A percentile compares a stretch with the other conserved stretches of the same genome.
phyloP scores from a whole-genome alignment of 2,329 filamentous ascomycete genomes.

The Hypoxylon sp. region DNA sequence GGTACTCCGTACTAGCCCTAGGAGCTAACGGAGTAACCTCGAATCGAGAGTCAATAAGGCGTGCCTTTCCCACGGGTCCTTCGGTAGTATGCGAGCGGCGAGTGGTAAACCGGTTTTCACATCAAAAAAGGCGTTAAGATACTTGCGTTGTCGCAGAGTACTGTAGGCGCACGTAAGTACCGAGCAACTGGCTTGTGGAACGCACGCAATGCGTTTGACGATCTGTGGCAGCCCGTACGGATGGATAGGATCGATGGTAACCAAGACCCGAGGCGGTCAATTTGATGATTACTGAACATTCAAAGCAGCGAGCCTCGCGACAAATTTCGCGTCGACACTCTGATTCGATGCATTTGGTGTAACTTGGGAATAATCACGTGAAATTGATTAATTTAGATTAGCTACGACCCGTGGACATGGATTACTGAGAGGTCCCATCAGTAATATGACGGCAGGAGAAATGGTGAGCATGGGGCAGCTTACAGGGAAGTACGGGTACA shows the following conservation, averaged over 20 bases:
- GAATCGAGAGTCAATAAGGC: conserved; percentile 3
- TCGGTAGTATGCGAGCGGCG: conserved; percentile 3
- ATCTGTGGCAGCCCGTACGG: neutral
- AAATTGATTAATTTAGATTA: conserved; percentile 8
- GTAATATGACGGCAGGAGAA: neutral
- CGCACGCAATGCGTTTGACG: neutral
- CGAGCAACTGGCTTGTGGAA: conserved; percentile 3
- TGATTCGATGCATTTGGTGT: conserved; percentile 25
- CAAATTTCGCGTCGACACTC: conserved; percentile 15
- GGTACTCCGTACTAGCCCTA: conserved; percentile 19
- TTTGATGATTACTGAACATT: conserved; percentile 45
- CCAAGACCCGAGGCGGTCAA: conserved; percentile 15
- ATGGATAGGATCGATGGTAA: conserved; percentile 12
- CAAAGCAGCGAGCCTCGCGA: conserved; percentile 15
- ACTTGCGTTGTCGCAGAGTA: neutral
- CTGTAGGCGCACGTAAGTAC: conserved; percentile 7
- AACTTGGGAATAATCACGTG: conserved; percentile 19
- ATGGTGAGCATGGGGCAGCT: neutral
- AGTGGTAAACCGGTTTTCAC: conserved; percentile 2
- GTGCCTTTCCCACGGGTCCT: conserved; percentile 8
- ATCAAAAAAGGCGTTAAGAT: neutral
- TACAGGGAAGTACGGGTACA: neutral
- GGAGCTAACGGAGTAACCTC: conserved; percentile 11
- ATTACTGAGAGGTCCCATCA: neutral
- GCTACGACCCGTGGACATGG: conserved; percentile 1